phyloP scores from a whole-genome alignment of 345 rosid species.

The Populus euphratica region DNA sequence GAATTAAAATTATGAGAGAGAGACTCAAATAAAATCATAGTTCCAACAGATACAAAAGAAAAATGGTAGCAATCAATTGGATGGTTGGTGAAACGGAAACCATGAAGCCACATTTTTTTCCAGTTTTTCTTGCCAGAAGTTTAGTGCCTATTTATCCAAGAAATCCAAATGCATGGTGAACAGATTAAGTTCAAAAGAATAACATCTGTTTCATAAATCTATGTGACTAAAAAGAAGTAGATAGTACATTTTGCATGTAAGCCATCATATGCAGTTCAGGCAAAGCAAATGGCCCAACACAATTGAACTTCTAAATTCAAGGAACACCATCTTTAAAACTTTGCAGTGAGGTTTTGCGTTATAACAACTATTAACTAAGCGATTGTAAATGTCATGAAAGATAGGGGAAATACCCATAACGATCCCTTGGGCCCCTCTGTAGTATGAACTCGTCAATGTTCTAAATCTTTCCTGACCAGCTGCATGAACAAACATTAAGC shows the following conservation, averaged over 20 bases:
- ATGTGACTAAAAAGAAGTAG: not conserved
- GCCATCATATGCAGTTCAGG: not conserved
- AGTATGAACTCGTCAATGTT: conserved; percentile 87
- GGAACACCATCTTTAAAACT: not conserved
- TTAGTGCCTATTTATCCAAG: not conserved
- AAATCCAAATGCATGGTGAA: not conserved
- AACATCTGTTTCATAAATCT: not conserved
- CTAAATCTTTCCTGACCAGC: conserved; percentile 99
- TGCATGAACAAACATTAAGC: conserved; percentile 28
- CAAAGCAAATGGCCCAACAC: not conserved
- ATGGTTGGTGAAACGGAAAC: not conserved
- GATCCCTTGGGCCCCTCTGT: conserved; percentile 96
- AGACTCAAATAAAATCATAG: not conserved
- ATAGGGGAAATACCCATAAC: conserved; percentile 62
- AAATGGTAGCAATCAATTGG: not conserved
- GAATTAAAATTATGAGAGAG: not conserved
- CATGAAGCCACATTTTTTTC: not conserved
- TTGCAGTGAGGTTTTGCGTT: not conserved
- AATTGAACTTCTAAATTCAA: not conserved
- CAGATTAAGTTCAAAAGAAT: not conserved
- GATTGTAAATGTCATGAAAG: not conserved
- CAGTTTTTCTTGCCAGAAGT: not conserved
- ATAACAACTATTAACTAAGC: not conserved
- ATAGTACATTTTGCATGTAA: not conserved
- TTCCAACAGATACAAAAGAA: not conserved